Evolutionary conservation across 495 filamentous ascomycete genomes (phyloP).

Genomic region (Trichocladium antarcticum): DNA sequence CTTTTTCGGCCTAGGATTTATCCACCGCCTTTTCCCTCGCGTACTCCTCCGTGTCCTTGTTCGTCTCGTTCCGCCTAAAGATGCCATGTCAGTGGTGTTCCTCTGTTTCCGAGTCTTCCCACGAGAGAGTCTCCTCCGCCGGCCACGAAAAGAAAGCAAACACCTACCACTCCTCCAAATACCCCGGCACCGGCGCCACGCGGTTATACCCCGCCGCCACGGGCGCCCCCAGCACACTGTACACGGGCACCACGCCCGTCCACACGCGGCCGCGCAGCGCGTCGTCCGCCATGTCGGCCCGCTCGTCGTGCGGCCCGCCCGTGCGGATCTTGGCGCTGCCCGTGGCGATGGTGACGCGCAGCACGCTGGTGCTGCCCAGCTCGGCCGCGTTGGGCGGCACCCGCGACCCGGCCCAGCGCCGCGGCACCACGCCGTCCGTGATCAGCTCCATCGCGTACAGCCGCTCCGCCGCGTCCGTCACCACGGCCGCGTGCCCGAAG

Average conservation of each 20-base stretch:
- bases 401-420: constrained; percentile 60
- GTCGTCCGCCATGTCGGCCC: constrained; percentile 52
- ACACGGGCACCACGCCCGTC: constrained; percentile 78
- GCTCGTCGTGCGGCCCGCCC: constrained; percentile 60
- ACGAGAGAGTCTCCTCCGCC: too few species aligned
- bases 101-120: too few species aligned
- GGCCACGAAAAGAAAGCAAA: too few species aligned
- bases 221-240: constrained; percentile 54
- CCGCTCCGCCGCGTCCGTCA: constrained; percentile 60
- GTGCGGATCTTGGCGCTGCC: constrained; percentile 70
- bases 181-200: constrained; percentile 48
- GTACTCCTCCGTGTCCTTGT: constrained; percentile 40
- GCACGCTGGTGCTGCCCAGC: constrained; percentile 63
- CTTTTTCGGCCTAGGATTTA: background rate
- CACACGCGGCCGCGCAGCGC: constrained; percentile 52
- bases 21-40: constrained; percentile 35
- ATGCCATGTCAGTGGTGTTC: too few species aligned
- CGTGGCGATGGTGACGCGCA: constrained; percentile 56
- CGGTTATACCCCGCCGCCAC: constrained; percentile 52
- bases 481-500: constrained; percentile 61
- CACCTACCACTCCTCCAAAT: constrained; percentile 44
- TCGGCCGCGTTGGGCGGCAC: constrained; percentile 64
- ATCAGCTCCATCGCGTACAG: constrained; percentile 74
- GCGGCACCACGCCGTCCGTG: constrained; percentile 59
- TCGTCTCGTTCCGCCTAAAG: constrained; percentile 39